Evolutionary conservation across 2,329 filamentous ascomycete species (phyloP).

Genomic region (Pyrenophora tritici-repentis): DNA sequence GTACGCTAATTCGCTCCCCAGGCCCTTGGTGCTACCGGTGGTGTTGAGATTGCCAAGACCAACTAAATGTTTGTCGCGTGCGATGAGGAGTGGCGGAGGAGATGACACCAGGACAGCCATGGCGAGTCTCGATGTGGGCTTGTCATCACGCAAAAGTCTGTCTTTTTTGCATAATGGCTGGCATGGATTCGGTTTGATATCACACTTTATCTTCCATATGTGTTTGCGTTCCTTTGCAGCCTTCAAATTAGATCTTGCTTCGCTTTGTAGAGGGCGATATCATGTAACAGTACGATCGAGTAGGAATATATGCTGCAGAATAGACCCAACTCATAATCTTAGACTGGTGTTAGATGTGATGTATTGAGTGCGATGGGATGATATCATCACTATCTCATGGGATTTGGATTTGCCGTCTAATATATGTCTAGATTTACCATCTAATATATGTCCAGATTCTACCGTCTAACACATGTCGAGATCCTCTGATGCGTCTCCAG

Average conservation of each 20-base stretch:
- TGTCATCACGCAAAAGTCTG: conserved; percentile 31
- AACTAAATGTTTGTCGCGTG: conserved; percentile 9
- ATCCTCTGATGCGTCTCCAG: too few species aligned
- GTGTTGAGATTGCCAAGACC: conserved; percentile 50
- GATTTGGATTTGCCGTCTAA: too few species aligned
- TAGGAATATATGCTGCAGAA: conserved; percentile 36
- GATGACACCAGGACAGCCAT: conserved; percentile 40
- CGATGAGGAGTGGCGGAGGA: conserved; percentile 12
- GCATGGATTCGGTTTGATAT: conserved; percentile 22
- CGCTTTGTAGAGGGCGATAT: conserved; percentile 20
- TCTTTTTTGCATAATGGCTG: conserved; percentile 41
- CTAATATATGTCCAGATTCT: too few species aligned
- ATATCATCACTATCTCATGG: too few species aligned
- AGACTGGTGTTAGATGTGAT: neutral
- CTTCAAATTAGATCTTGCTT: conserved; percentile 33
- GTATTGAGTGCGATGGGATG: too few species aligned
- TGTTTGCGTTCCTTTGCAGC: conserved; percentile 36
- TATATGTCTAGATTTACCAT: too few species aligned
- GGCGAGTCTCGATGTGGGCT: conserved; percentile 12
- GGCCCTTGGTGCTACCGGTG: conserved; percentile 70
- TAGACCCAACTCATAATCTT: conserved; percentile 34
- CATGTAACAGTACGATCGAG: conserved; percentile 39
- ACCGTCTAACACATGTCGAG: too few species aligned
- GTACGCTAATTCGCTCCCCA: too few species aligned
- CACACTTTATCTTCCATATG: conserved; percentile 26